Percentiles rank a stretch among this genome's conserved stretches.
Evolutionary conservation across 148 eudicot species (phyloP).

Genomic region (Tetragonia tetragonoides): DNA sequence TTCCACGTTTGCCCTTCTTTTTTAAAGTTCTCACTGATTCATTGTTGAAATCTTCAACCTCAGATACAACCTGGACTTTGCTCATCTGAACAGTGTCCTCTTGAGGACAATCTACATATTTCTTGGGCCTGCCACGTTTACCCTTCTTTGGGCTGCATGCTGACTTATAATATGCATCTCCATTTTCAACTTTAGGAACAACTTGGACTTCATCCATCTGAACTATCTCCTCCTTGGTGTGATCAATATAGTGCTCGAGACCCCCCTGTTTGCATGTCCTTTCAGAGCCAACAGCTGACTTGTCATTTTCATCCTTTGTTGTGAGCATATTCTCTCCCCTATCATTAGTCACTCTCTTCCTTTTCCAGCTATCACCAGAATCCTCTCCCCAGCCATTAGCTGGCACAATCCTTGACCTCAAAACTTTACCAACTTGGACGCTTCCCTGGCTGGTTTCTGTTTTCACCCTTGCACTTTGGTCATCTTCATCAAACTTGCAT

Average conservation of each 20-base stretch:
- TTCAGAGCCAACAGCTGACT: neutral
- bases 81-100: constrained; percentile 6
- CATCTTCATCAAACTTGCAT: constrained; percentile 16
- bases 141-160: constrained; percentile 1
- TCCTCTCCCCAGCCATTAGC: constrained; percentile 20
- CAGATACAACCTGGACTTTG: constrained; percentile 12
- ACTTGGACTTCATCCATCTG: constrained; percentile 9
- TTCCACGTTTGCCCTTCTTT: constrained; percentile 14
- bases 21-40: neutral
- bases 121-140: constrained; percentile 32
- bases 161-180: neutral
- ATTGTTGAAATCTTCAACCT: constrained; percentile 7
- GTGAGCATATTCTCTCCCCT: constrained; percentile 10
- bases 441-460: constrained; percentile 18
- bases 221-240: neutral
- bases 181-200: constrained; percentile 3
- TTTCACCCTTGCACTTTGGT: constrained; percentile 8
- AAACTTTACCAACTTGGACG: constrained; percentile 26
- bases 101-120: constrained; percentile 7
- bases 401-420: constrained; percentile 45
- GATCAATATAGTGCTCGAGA: constrained; percentile 8
- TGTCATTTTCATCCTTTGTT: constrained; percentile 5
- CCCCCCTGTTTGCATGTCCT: constrained; percentile 12
- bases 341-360: constrained; percentile 28
- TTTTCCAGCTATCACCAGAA: constrained; percentile 23